These are phyloP conservation scores for Dunaliella primolecta DNA, from an alignment of 139 green algal genomes.

Conservation along the genomic window DNA sequence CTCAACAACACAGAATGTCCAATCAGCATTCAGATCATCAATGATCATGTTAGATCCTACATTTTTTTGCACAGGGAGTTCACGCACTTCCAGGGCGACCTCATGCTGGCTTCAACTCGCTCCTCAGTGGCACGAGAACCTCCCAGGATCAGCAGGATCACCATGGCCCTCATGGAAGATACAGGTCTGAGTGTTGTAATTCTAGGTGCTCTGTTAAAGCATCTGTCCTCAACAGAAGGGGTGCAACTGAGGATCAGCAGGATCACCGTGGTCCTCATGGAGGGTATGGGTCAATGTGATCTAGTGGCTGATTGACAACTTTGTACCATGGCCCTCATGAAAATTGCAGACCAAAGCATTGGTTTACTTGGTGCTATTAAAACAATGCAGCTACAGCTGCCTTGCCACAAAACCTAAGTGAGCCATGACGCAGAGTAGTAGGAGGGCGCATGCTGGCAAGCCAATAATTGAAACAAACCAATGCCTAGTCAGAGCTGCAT, in stretches of 20 bases:
- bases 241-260: not conserved
- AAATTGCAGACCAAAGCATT: not conserved
- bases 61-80: slow-evolving; percentile 12
- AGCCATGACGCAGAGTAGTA: not conserved
- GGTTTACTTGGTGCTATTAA: not conserved
- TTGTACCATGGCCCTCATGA: not conserved
- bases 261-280: not conserved
- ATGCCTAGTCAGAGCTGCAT: no score
- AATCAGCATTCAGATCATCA: no score
- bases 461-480: no score
- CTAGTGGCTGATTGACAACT: not conserved
- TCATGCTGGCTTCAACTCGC: not conserved
- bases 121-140: not conserved
- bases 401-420: not conserved
- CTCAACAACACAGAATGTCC: no score
- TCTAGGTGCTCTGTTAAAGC: not conserved
- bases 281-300: not conserved
- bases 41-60: no score
- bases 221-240: not conserved
- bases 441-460: not conserved
- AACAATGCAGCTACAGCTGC: not conserved
- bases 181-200: not conserved
- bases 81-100: slow-evolving; percentile 11
- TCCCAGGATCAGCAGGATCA: not conserved
- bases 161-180: slow-evolving; percentile 5